Evolutionary conservation across 1,284 basidiomycete genomes (phyloP).

Genomic region (Melampsora abietis-canadensis): DNA sequence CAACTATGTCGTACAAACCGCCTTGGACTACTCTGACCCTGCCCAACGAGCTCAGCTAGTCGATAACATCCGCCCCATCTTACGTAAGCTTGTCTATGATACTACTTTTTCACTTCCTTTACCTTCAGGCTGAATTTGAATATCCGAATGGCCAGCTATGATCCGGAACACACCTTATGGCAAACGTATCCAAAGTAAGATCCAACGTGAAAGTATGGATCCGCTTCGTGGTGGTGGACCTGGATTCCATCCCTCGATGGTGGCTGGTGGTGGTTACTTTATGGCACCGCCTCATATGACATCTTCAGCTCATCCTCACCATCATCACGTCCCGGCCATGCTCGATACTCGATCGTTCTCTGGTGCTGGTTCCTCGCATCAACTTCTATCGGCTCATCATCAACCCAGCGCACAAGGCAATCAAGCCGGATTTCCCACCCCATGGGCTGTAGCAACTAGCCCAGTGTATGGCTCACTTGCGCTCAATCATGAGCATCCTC

Average conservation of each 20-base stretch:
- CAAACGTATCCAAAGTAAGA: constrained; percentile 94
- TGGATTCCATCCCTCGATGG: constrained; percentile 8
- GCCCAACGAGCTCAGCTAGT: constrained; percentile 75
- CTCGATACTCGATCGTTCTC: no score
- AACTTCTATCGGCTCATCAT: not conserved
- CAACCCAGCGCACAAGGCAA: not conserved
- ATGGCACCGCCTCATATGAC: constrained; percentile 21
- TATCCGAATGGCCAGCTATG: constrained; percentile 54
- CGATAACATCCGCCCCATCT: constrained; percentile 91
- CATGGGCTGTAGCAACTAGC: not conserved
- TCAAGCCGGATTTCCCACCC: not conserved
- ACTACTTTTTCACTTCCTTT: not conserved
- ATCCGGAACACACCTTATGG: constrained; percentile 97
- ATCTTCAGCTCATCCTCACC: constrained; percentile 8
- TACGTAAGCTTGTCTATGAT: constrained; percentile 58
- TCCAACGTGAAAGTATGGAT: constrained; percentile 59
- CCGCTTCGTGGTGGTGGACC: constrained; percentile 41
- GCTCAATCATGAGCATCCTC: no score
- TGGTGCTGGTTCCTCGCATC: not conserved
- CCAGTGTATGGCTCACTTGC: no score
- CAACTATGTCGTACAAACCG: constrained; percentile 63
- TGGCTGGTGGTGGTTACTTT: constrained; percentile 25
- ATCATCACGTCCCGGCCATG: constrained; percentile 1
- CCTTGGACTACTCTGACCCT: constrained; percentile 89
- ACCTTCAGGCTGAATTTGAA: not conserved